Evolutionary conservation across 805 yeast genomes (phyloP).

Genomic region (Kazachstania psychrophila): DNA sequence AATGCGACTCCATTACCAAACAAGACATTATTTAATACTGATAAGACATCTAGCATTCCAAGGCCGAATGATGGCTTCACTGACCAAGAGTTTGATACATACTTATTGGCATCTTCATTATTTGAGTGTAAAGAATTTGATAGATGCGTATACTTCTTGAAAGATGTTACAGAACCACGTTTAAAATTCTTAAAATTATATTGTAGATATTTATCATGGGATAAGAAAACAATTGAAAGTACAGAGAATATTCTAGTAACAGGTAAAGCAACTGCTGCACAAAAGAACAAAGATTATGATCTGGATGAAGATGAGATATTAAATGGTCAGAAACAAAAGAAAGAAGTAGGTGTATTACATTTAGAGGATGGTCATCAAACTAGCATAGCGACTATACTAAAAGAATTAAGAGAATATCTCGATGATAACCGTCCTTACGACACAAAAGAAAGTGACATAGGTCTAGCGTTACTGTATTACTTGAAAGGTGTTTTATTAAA

Average conservation of each 20-base stretch:
- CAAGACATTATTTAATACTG: conserved; percentile 9
- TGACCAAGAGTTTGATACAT: conserved; percentile 35
- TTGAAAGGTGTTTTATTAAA: conserved; percentile 61
- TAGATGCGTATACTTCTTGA: conserved; percentile 55
- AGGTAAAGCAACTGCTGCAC: conserved; percentile 18
- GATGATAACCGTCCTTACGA: neutral
- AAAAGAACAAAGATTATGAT: conserved; percentile 5
- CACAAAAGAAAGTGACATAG: conserved; percentile 11
- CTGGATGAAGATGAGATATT: conserved; percentile 3
- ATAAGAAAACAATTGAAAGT: conserved; percentile 62
- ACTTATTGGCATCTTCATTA: conserved; percentile 58
- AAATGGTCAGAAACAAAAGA: conserved; percentile 1
- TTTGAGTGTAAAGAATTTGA: conserved; percentile 82
- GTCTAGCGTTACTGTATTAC: conserved; percentile 54
- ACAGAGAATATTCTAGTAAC: conserved; percentile 53
- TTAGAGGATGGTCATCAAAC: conserved; percentile 20
- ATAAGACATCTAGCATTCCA: neutral
- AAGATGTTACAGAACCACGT: conserved; percentile 41
- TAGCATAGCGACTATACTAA: conserved; percentile 31
- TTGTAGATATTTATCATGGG: conserved; percentile 65
- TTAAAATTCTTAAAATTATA: conserved; percentile 56
- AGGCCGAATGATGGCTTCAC: conserved; percentile 10
- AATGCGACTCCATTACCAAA: conserved; percentile 19
- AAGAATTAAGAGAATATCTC: conserved; percentile 31
- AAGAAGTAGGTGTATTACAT: neutral